phyloP scores from a whole-genome alignment of 1,139 yeast genomes.

The Diutina neorugosa region DNA sequence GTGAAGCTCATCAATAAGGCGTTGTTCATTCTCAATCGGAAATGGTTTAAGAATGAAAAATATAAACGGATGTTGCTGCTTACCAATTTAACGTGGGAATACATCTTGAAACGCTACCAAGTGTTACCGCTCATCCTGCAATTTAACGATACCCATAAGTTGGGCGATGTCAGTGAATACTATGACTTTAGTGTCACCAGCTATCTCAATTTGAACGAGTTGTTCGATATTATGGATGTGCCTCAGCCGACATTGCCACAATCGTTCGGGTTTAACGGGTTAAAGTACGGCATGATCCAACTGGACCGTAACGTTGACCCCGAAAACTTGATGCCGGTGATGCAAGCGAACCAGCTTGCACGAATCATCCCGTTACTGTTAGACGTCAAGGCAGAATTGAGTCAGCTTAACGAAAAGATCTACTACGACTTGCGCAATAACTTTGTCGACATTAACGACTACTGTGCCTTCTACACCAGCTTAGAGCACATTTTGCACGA shows the following conservation, averaged over 20 bases:
- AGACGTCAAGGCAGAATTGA: slow-evolving; percentile 14
- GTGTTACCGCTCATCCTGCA: slow-evolving; percentile 19
- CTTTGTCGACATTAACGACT: slow-evolving; percentile 33
- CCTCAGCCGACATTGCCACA: slow-evolving; percentile 22
- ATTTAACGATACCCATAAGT: slow-evolving; percentile 5
- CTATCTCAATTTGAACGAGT: slow-evolving; percentile 26
- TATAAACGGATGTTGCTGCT: slow-evolving; percentile 33
- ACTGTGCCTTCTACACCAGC: slow-evolving; percentile 32
- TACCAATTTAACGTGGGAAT: slow-evolving; percentile 34
- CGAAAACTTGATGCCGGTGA: neutral
- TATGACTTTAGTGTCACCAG: slow-evolving; percentile 31
- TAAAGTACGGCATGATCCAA: neutral
- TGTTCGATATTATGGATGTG: slow-evolving; percentile 32
- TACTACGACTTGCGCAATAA: slow-evolving; percentile 31
- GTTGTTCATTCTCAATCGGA: slow-evolving; percentile 29
- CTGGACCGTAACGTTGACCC: neutral
- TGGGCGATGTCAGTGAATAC: slow-evolving; percentile 16
- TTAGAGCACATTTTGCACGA: slow-evolving; percentile 31
- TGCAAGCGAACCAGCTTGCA: neutral
- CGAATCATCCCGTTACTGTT: neutral
- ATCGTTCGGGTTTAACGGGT: neutral
- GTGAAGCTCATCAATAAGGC: slow-evolving; percentile 32
- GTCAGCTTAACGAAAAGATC: slow-evolving; percentile 26
- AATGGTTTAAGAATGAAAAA: slow-evolving; percentile 37
- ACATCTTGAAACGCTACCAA: slow-evolving; percentile 24